phyloP scores from a whole-genome alignment of 441 rosid species.

The Gossypium davidsonii region DNA sequence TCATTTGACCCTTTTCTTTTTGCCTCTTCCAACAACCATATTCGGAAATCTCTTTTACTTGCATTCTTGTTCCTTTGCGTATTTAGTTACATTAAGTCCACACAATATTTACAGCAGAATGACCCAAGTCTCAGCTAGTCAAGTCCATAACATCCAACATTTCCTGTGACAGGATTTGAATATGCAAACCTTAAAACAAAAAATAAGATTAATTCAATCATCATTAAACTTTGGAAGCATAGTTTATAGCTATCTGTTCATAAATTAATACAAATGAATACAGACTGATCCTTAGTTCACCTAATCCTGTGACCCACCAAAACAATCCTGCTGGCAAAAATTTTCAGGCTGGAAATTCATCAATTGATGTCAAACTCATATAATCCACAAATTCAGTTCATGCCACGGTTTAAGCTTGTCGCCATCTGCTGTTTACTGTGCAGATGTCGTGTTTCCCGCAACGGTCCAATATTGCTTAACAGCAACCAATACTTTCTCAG shows the following conservation, averaged over 20 bases:
- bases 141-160: background rate
- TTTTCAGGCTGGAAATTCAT: slow-evolving; percentile 8
- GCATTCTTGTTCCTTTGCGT: background rate
- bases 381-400: slow-evolving; percentile 1
- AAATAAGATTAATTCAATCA: background rate
- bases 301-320: background rate
- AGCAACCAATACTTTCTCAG: slow-evolving; percentile 59
- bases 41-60: background rate
- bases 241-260: background rate
- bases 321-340: slow-evolving; percentile 2
- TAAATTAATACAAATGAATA: slow-evolving; percentile 9
- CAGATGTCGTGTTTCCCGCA: slow-evolving; percentile 52
- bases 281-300: background rate
- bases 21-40: no score
- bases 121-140: background rate
- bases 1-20: no score
- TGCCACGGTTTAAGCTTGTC: slow-evolving; percentile 1
- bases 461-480: slow-evolving; percentile 75
- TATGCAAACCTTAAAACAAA: background rate
- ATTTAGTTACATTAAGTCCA: background rate
- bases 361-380: background rate
- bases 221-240: background rate
- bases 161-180: background rate
- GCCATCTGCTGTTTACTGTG: slow-evolving; percentile 28
- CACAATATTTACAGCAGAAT: background rate